Conservation (phyloP, 345 rosid genomes). For the Eucalyptus virginea region DNA sequence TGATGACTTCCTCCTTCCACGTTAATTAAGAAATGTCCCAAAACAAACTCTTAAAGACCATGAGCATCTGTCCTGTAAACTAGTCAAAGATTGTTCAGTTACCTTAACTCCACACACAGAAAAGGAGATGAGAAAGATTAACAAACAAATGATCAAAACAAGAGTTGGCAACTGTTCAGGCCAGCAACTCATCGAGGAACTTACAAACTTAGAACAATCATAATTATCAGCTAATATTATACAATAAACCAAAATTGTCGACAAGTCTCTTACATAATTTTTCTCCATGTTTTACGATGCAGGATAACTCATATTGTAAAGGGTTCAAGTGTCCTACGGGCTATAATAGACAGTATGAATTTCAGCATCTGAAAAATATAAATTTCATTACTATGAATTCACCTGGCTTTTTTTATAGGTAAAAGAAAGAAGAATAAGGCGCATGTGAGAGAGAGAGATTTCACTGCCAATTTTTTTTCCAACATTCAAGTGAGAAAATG, state of each 20-base stretch:
- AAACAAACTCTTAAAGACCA: not conserved
- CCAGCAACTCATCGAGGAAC: not conserved
- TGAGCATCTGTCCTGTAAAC: not conserved
- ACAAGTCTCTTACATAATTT: not conserved
- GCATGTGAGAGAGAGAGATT: not conserved
- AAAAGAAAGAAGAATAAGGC: not conserved
- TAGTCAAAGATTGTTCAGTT: not conserved
- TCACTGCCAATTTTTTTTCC: not conserved
- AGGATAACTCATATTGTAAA: not conserved
- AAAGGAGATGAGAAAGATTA: not conserved
- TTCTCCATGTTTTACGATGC: not conserved
- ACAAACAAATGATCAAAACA: not conserved
- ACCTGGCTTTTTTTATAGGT: not conserved
- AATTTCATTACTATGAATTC: not conserved
- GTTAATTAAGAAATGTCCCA: not conserved
- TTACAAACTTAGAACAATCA: not conserved
- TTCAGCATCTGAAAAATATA: not conserved
- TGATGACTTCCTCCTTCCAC: not conserved
- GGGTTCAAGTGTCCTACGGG: not conserved
- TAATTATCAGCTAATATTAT: not conserved
- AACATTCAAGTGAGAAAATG: not conserved
- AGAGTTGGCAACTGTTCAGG: not conserved
- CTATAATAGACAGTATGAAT: not conserved
- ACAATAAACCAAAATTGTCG: not conserved
- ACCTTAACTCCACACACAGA: not conserved